Conservation (phyloP, 345 rosid genomes). For the Salix viminalis region DNA sequence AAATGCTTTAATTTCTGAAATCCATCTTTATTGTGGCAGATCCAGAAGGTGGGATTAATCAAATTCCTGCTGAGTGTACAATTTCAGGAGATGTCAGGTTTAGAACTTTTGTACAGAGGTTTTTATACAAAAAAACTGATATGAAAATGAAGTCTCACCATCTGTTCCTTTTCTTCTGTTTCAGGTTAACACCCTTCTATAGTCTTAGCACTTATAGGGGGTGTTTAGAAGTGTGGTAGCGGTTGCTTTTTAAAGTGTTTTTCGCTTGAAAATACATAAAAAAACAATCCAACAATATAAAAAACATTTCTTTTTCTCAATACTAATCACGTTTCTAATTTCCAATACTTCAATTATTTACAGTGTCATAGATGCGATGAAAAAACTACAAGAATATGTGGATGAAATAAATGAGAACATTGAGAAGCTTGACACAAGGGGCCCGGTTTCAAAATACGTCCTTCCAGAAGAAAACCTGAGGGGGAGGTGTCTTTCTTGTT, state of each 20-base stretch:
- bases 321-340: constrained; percentile 10
- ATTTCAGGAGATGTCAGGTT: constrained; percentile 93
- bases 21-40: constrained; percentile 39
- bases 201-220: neutral
- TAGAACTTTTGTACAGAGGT: constrained; percentile 9
- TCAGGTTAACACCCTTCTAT: constrained; percentile 96
- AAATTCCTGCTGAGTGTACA: constrained; percentile 89
- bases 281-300: too few relatives aligned
- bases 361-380: constrained; percentile 68
- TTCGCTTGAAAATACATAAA: neutral
- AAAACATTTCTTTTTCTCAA: neutral
- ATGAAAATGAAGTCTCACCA: constrained; percentile 5
- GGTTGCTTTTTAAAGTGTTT: too few relatives aligned
- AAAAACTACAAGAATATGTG: constrained; percentile 71
- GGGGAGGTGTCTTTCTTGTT: constrained; percentile 54
- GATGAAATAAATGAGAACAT: constrained; percentile 75
- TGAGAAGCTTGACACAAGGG: constrained; percentile 60
- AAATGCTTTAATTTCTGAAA: constrained; percentile 16
- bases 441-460: constrained; percentile 85
- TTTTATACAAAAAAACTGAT: neutral
- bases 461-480: constrained; percentile 71
- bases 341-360: constrained; percentile 12
- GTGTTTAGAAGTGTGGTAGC: too few relatives aligned
- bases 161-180: constrained; percentile 11
- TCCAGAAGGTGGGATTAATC: constrained; percentile 98